Evolutionary conservation across 345 rosid species (phyloP), one percentile per base, ranked within the genome.

Genomic region (Eucalyptus globulus): DNA sequence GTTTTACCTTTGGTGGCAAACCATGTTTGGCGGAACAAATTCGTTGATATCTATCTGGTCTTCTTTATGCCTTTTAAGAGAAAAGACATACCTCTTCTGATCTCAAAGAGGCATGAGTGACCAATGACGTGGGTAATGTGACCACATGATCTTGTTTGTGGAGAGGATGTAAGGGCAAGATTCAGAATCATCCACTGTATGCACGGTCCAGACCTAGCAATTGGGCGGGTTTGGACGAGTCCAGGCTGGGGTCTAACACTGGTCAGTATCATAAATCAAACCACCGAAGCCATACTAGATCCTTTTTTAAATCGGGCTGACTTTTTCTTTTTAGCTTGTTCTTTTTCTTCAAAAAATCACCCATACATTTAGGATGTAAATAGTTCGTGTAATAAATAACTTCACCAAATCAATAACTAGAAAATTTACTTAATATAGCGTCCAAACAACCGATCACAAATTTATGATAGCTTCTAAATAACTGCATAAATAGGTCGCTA

Each of bases 171-270:
- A 65, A 8, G 72, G 37, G 19, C 19, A 14, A 14, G 19, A 65
- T 65, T 65, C 72, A 65, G 10, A 14, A 14, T n/a, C 72, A 65
- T 65, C 21, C 37, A 65, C 62, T 56, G 62, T 0, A 56, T 56
- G 62, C 62, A 56, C 13, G 29, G 62, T 56, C 29, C 62, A 56
- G 29, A 24, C 62, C 29, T 56, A 56, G 62, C 62, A 56, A 56
- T 56, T 56, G 27, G 62, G 62, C 0, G 3, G 27, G 27, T 56
- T 56, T 54, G 60, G 60, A 54, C 62, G 62, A 56, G 62, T 53
- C 56, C 22, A 53, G 24, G 56, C 24, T 7, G 0, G 56, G 9
- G 56, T 53, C 56, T 53, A 53, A 19, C 56, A 0, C 9, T 1
- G 56, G 56, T 0, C 56, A 53, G 0, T 53, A 7, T 53, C 56